Conservation (phyloP, 2,329 filamentous ascomycete species). For the Helicocarpus griseus region DNA sequence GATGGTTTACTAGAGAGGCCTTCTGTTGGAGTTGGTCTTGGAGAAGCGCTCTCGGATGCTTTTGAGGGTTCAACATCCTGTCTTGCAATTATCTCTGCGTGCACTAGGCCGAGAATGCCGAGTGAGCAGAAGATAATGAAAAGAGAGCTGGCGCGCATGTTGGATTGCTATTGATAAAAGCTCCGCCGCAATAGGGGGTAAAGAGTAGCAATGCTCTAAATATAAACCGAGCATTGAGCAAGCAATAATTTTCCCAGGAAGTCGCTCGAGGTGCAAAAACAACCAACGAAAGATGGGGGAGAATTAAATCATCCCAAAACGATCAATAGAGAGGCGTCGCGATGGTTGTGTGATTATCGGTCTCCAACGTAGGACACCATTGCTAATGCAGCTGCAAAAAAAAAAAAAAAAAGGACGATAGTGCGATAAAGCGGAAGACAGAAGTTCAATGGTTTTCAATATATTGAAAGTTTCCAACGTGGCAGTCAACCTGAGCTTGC, state of each 20-base stretch:
- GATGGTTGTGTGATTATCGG: neutral
- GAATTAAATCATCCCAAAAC: conserved; percentile 1
- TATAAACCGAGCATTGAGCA: neutral
- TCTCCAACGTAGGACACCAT: neutral
- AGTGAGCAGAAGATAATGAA: neutral
- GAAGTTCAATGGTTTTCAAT: neutral
- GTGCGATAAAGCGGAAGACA: neutral
- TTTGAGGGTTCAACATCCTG: neutral
- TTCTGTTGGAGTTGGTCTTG: neutral
- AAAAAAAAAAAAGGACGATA: neutral
- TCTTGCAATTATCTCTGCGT: neutral
- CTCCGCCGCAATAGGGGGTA: neutral
- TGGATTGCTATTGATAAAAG: neutral
- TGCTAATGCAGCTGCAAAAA: neutral
- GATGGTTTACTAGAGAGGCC: neutral
- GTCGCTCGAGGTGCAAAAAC: neutral
- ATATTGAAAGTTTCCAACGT: neutral
- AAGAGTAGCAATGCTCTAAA: neutral
- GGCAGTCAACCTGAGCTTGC: neutral
- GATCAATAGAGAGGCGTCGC: neutral
- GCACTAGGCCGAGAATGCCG: neutral
- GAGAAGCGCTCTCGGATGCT: neutral
- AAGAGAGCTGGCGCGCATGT: neutral
- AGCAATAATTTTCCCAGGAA: neutral
- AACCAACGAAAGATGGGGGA: neutral